Conservation (phyloP, 352 stramenopile species). For the Albugo candida region DNA sequence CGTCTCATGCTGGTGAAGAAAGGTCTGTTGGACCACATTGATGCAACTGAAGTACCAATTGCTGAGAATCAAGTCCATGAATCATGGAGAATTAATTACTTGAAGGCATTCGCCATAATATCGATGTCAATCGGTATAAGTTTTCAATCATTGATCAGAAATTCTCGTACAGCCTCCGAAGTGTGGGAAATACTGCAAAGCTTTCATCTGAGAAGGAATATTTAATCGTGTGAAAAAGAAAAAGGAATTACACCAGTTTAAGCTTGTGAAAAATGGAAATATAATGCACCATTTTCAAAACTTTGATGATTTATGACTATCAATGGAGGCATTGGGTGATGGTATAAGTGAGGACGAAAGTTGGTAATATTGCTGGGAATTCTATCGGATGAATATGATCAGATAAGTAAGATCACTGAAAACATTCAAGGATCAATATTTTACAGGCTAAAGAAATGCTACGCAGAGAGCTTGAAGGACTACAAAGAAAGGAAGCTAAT, state of each 20-base stretch:
- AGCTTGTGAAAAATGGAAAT: slow-evolving; percentile 2
- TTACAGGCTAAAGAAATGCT: slow-evolving; percentile 13
- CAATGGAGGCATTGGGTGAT: slow-evolving; percentile 4
- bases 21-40: slow-evolving; percentile 4
- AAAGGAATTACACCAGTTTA: too few species aligned
- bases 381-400: slow-evolving; percentile 6
- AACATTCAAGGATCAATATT: slow-evolving; percentile 5
- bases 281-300: slow-evolving; percentile 7
- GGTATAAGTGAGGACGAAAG: slow-evolving; percentile 2
- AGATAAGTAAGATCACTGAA: slow-evolving; percentile 11
- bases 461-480: slow-evolving; percentile 9
- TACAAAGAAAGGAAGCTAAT: neutral
- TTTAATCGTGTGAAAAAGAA: too few species aligned
- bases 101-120: slow-evolving; percentile 6
- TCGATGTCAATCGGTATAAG: neutral
- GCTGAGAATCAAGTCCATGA: neutral
- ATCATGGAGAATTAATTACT: slow-evolving; percentile 3
- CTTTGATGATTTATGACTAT: slow-evolving; percentile 1
- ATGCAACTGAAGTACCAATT: neutral
- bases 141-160: slow-evolving; percentile 3
- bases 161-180: too few species aligned
- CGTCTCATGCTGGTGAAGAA: slow-evolving; percentile 2
- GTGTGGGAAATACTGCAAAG: too few species aligned
- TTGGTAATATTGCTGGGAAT: slow-evolving; percentile 7
- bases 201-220: too few species aligned